A percentile compares a stretch with the other conserved stretches of the same genome.
Conservation (phyloP, 2,329 filamentous ascomycete genomes). For the Fusarium sacchari region DNA sequence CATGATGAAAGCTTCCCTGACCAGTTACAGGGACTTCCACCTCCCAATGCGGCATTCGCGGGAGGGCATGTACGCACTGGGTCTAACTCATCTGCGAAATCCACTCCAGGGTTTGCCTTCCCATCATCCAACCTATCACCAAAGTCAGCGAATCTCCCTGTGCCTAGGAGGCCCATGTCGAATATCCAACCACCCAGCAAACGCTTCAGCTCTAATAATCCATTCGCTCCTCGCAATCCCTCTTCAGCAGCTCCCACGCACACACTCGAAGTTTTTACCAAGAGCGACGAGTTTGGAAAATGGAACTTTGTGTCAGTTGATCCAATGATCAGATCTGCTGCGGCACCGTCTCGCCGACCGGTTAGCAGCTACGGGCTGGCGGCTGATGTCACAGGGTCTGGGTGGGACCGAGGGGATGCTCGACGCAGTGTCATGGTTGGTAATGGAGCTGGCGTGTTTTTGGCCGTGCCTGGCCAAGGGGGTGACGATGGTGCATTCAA, state of each 20-base stretch:
- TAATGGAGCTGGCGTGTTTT: constrained; percentile 62
- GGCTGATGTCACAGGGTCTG: constrained; percentile 59
- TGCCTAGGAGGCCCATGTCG: constrained; percentile 45
- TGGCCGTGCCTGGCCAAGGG: constrained; percentile 58
- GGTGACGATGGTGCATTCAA: constrained; percentile 10
- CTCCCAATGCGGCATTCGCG: constrained; percentile 60
- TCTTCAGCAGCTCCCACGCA: constrained; percentile 56
- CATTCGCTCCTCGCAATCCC: constrained; percentile 56
- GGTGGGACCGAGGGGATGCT: constrained; percentile 63
- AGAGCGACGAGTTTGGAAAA: constrained; percentile 66
- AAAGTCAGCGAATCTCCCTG: constrained; percentile 33
- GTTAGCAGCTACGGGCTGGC: constrained; percentile 67
- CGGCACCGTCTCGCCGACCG: constrained; percentile 52
- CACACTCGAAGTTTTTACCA: constrained; percentile 69
- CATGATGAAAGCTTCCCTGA: constrained; percentile 87
- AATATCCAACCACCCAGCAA: constrained; percentile 44
- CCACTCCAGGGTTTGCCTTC: constrained; percentile 40
- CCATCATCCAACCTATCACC: constrained; percentile 37
- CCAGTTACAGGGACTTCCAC: constrained; percentile 76
- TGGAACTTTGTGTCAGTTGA: constrained; percentile 67
- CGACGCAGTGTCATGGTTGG: constrained; percentile 65
- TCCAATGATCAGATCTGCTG: constrained; percentile 45
- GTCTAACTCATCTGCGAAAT: constrained; percentile 45
- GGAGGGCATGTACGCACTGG: constrained; percentile 47
- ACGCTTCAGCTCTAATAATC: constrained; percentile 70